Percentiles rank a stretch among this genome's conserved stretches.
phyloP scores from a whole-genome alignment of 2,329 filamentous ascomycete species.

The Lecanicillium sp. region DNA sequence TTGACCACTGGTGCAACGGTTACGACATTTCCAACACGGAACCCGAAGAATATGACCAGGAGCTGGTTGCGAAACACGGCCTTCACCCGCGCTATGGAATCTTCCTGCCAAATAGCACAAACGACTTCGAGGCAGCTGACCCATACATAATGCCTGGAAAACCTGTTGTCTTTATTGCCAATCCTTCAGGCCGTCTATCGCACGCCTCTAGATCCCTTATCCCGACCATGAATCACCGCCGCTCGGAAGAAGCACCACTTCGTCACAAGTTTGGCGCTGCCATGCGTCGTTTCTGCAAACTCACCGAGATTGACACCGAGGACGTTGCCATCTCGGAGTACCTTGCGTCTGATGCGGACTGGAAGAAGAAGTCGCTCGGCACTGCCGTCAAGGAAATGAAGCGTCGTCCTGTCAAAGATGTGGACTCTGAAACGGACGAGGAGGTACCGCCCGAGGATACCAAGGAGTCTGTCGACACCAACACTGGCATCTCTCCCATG shows the following conservation, averaged over 20 bases:
- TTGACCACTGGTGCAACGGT: slow-evolving; percentile 44
- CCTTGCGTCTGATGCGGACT: slow-evolving; percentile 22
- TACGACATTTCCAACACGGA: slow-evolving; percentile 42
- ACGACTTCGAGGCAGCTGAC: slow-evolving; percentile 31
- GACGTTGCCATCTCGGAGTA: slow-evolving; percentile 26
- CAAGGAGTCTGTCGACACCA: slow-evolving; percentile 4
- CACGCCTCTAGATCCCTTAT: slow-evolving; percentile 39
- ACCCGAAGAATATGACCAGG: slow-evolving; percentile 42
- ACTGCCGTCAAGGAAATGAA: slow-evolving; percentile 25
- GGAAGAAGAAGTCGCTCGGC: slow-evolving; percentile 25
- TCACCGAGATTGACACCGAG: slow-evolving; percentile 21
- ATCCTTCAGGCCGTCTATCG: slow-evolving; percentile 35
- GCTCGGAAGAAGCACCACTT: slow-evolving; percentile 23
- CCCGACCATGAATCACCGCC: slow-evolving; percentile 24
- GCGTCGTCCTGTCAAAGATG: slow-evolving; percentile 19
- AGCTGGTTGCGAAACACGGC: slow-evolving; percentile 37
- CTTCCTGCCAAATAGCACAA: slow-evolving; percentile 38
- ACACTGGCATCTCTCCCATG: slow-evolving; percentile 8
- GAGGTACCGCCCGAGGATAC: slow-evolving; percentile 9
- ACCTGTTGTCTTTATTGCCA: slow-evolving; percentile 40
- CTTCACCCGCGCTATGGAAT: slow-evolving; percentile 47
- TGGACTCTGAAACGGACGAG: slow-evolving; percentile 17
- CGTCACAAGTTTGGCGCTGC: slow-evolving; percentile 25
- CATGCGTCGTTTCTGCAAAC: slow-evolving; percentile 29
- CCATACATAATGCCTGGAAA: slow-evolving; percentile 35